Evolutionary conservation across 2,329 filamentous ascomycete genomes (phyloP), one percentile per base, ranked within the genome.

Genomic region (Fusarium citri): DNA sequence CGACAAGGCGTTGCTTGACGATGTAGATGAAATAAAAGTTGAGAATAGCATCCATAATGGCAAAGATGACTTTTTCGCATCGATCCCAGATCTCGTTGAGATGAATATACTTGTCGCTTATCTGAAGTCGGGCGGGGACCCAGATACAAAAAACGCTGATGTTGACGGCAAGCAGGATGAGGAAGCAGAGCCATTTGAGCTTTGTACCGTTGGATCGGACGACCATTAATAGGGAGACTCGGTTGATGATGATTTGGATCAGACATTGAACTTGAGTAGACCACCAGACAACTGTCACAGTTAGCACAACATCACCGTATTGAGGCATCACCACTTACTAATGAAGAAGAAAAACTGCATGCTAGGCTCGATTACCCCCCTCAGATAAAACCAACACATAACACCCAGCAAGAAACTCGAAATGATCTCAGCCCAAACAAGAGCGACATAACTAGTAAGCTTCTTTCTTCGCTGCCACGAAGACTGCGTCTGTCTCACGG

Each of bases 201-300:
- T 65, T 76, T 5, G 73, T 76, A 11, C 45, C 74, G 72, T 34
- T 69, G 43, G 28, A 78, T 75, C 77, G 78, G 54, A 82, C 74
- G 7, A 82, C 76, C 56, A 84, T 80, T 34, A 86, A 78, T 8
- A 86, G 77, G 2, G 81, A 78, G 15, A 85, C 81, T 55, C 84
- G 82, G 64, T 86, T 86, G 72, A 85, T 83, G 71, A 86, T 85
- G 47, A 86, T 86, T 68, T 85, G 84, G 71, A 85, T 82, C 3
- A 86, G 75, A 18, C 83, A 78, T 55, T 77, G 75, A 11, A 78
- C 74, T 68, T 86, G 82, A 2, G 83, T 78, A 10, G 69, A 74
- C 75, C 75, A 76, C 48, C 69, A 75, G 22, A 75, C 60, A 46
- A 76, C 73, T 82, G 60, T 5, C 1, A 1, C 12, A 9, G 64